phyloP scores from a whole-genome alignment of 2,329 filamentous ascomycete species.

The Claviceps humidiphila region DNA sequence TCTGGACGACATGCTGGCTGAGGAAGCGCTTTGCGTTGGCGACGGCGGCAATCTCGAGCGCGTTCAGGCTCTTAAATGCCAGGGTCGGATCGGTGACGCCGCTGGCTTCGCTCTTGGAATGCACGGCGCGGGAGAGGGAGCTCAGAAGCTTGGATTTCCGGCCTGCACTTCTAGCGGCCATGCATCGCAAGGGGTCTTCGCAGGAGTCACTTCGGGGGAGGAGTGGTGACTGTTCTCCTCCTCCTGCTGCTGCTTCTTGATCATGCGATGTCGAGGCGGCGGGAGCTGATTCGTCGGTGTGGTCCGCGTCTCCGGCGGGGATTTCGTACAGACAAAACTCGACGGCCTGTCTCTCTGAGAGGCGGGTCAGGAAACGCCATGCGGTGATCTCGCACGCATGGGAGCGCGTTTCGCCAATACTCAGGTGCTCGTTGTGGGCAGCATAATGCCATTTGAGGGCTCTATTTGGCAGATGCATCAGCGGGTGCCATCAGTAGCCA shows the following conservation, averaged over 20 bases:
- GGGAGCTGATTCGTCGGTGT: conserved; percentile 3
- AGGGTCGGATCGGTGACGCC: conserved; percentile 50
- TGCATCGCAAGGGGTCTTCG: conserved; percentile 10
- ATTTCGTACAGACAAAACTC: conserved; percentile 65
- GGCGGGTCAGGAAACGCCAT: conserved; percentile 60
- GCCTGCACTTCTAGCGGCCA: conserved; percentile 24
- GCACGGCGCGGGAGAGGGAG: conserved; percentile 42
- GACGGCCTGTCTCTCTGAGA: conserved; percentile 61
- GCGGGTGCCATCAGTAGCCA: background rate
- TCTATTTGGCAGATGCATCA: conserved; percentile 23
- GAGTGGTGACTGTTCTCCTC: conserved; percentile 34
- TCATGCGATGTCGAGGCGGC: conserved; percentile 9
- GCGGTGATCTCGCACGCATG: conserved; percentile 70
- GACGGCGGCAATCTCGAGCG: conserved; percentile 73
- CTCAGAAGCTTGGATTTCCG: conserved; percentile 37
- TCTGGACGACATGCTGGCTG: conserved; percentile 66
- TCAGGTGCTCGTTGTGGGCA: conserved; percentile 47
- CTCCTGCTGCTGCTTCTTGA: conserved; percentile 22
- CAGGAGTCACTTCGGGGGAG: conserved; percentile 21
- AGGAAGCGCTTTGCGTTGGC: conserved; percentile 75
- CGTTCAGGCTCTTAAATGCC: conserved; percentile 68
- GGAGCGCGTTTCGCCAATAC: conserved; percentile 54
- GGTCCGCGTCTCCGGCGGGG: conserved; percentile 27
- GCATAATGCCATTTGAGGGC: conserved; percentile 66
- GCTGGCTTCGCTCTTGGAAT: conserved; percentile 21